Base-by-base conservation (phyloP, 1,139 yeast genomes). In the Yamadazyma kanchanaburiensis region DNA sequence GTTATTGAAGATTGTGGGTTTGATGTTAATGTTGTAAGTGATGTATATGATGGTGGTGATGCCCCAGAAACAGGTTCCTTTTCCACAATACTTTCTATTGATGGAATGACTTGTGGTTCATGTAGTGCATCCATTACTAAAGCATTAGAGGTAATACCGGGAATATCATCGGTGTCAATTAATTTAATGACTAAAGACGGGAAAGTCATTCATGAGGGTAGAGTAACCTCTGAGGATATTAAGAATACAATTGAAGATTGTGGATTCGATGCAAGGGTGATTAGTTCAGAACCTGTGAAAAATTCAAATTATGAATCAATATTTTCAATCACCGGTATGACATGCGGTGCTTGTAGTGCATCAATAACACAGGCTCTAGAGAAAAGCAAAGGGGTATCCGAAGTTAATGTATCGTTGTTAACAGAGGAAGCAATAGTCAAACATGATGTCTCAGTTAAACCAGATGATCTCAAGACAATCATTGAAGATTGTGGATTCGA, bases 101-200 rank as follows among this genome's bases (percentile, higher is more conserved):
- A 44, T 19, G 96, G 96, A 4, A 88, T 88, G 96, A 86, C 96
- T 5, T 88, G 96, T 49, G 84, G 91, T 3, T 74, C 94, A 1
- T 88, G 96, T 52, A 74, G 80, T 3, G 67, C 77, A 2, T 62
- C 89, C 1, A 75, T 88, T 21, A 75, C 81, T 1, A 55, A 56
- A 13, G 75, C 79, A 2, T 55, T 86, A 17, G 64, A 65, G 32
- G 15, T 15, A 4, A 5, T 34, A 3, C 18, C 43, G n/a, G 63
- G 58, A 8, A 55, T 60, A 15, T 6, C 21, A 3, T 26, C 37
- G 21, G 67, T 53, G n/a, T 49, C 63, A 20, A 48, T 67, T 13
- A 57, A 63, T 9, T 47, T 58, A 12, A 46, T 64, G 18, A 73
- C 63, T 2, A 64, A 60, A 30, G 57, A 51, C 19, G 70, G 64